Evolutionary conservation across 257 asterid species (phyloP).

Genomic region (Striga asiatica): DNA sequence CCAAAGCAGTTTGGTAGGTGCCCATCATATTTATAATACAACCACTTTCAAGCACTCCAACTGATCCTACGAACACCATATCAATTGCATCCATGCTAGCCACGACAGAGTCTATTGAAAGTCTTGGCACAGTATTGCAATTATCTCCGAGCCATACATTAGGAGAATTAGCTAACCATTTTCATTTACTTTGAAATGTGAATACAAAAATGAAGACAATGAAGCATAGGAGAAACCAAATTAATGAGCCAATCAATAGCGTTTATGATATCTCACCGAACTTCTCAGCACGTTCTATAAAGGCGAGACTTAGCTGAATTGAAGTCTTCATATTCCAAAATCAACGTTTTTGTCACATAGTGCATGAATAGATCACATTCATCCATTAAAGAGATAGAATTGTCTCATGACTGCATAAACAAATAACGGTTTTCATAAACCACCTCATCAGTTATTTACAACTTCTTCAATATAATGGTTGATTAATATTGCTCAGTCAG

Average conservation of each 20-base stretch:
- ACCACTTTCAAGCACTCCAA: slow-evolving; percentile 90
- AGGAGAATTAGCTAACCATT: slow-evolving; percentile 16
- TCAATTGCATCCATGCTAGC: slow-evolving; percentile 94
- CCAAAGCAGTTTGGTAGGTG: slow-evolving; percentile 85
- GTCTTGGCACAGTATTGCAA: slow-evolving; percentile 83
- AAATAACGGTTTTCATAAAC: background rate
- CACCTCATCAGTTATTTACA: background rate
- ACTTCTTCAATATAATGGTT: background rate
- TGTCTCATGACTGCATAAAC: slow-evolving; percentile 73
- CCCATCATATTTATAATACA: slow-evolving; percentile 98
- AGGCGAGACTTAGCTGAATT: slow-evolving; percentile 81
- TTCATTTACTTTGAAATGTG: background rate
- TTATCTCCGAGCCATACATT: slow-evolving; percentile 62
- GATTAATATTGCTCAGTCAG: too few relatives aligned
- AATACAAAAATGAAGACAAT: background rate
- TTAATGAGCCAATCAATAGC: slow-evolving; percentile 25
- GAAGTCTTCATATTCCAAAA: slow-evolving; percentile 76
- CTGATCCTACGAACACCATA: slow-evolving; percentile 95
- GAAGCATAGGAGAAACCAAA: background rate
- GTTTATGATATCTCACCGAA: slow-evolving; percentile 81
- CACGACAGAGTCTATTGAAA: slow-evolving; percentile 90
- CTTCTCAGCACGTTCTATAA: slow-evolving; percentile 85
- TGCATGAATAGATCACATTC: slow-evolving; percentile 92
- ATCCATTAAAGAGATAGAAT: slow-evolving; percentile 81
- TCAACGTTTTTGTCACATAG: slow-evolving; percentile 81